Percentiles rank a stretch among this genome's conserved stretches.
These are phyloP conservation scores for Globisporangium megalacanthum DNA, from an alignment of 352 stramenopile species.

Conservation along the genomic window DNA sequence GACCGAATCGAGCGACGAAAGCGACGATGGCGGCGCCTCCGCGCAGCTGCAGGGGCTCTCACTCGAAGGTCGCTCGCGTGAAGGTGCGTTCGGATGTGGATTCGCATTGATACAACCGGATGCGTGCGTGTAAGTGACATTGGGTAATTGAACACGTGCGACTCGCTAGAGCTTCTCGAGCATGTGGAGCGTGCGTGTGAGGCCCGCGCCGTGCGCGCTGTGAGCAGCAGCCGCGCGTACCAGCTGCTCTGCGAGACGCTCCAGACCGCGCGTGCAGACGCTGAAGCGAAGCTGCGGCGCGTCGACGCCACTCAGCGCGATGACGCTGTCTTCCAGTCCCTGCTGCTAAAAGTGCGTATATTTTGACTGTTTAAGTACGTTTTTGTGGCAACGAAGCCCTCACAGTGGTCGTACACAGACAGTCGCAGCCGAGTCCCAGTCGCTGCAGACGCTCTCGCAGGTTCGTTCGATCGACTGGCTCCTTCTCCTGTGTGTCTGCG, in stretches of 20 bases:
- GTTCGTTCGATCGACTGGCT: conserved; percentile 10
- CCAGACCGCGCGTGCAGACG: conserved; percentile 44
- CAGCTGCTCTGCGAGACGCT: conserved; percentile 54
- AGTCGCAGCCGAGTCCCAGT: conserved; percentile 28
- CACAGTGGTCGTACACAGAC: not conserved
- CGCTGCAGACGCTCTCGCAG: conserved; percentile 31
- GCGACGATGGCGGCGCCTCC: conserved; percentile 11
- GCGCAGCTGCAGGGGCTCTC: not conserved
- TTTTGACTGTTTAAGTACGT: not conserved
- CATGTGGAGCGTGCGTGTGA: conserved; percentile 63
- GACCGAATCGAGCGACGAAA: conserved; percentile 41
- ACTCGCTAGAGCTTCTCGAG: conserved; percentile 40
- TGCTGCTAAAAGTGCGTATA: conserved; percentile 23
- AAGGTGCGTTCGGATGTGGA: conserved; percentile 17
- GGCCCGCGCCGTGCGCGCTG: conserved; percentile 41
- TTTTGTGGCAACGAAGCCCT: not conserved
- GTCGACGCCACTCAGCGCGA: conserved; percentile 14
- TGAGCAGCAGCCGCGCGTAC: conserved; percentile 54
- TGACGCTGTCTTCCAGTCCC: conserved; percentile 14
- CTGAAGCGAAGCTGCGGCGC: conserved; percentile 34
- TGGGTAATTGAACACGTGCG: not conserved
- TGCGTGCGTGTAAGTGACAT: not conserved
- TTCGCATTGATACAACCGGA: not conserved
- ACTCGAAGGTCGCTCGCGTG: conserved; percentile 10
- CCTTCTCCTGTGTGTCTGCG: not conserved